Conservation (phyloP, 768 basidiomycete species). For the Steccherinum ochraceum region DNA sequence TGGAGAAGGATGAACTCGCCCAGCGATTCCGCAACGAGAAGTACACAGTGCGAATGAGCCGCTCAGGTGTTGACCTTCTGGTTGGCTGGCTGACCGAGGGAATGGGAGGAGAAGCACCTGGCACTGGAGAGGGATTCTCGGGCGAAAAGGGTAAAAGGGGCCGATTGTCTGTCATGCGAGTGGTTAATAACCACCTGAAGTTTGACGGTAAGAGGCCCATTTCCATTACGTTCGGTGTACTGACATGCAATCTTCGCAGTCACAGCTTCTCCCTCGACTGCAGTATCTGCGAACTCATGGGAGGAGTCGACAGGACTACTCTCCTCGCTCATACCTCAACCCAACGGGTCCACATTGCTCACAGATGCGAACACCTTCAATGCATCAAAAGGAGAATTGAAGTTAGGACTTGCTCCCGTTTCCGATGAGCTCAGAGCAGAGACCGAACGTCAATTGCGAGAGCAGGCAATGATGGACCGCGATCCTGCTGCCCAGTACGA, state of each 20-base stretch:
- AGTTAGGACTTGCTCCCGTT: conserved; percentile 78
- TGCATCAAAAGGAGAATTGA: conserved; percentile 66
- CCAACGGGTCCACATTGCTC: conserved; percentile 40
- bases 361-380: conserved; percentile 74
- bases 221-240: conserved; percentile 7
- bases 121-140: conserved; percentile 70
- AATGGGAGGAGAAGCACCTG: conserved; percentile 77
- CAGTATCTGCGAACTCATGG: conserved; percentile 62
- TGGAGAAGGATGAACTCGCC: conserved; percentile 75
- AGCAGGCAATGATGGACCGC: conserved; percentile 73
- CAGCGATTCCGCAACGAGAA: conserved; percentile 86
- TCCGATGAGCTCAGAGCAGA: conserved; percentile 77
- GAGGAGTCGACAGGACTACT: conserved; percentile 84
- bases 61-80: conserved; percentile 86
- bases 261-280: conserved; percentile 63
- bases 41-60: conserved; percentile 84
- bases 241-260: conserved; percentile 18
- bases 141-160: conserved; percentile 82
- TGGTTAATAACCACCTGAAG: conserved; percentile 88
- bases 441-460: conserved; percentile 71
- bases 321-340: conserved; percentile 67
- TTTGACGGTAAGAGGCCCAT: conserved; percentile 65
- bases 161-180: conserved; percentile 84
- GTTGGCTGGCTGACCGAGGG: conserved; percentile 97
- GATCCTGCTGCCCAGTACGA: conserved; percentile 66